These are phyloP conservation scores for Parastagonospora avenae DNA, from an alignment of 2,329 filamentous ascomycete genomes.

Conservation along the genomic window DNA sequence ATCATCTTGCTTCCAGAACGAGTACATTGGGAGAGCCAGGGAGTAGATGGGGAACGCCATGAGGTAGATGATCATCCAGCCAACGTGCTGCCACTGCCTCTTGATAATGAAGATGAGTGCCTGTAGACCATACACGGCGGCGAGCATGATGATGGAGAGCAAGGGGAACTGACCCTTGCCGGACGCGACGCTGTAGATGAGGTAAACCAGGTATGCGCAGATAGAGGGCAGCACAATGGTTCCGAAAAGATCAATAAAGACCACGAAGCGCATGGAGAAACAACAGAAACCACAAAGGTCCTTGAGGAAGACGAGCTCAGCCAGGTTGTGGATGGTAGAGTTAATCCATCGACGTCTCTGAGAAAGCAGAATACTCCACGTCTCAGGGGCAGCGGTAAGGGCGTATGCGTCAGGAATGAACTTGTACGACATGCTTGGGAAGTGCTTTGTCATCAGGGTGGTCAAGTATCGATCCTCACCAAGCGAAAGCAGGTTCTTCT, in stretches of 20 bases:
- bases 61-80: slow-evolving; percentile 99
- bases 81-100: slow-evolving; percentile 96
- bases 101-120: slow-evolving; percentile 96
- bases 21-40: slow-evolving; percentile 89
- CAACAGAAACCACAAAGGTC: slow-evolving; percentile 99
- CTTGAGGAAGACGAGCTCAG: slow-evolving; percentile 85
- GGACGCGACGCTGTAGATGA: slow-evolving; percentile 79
- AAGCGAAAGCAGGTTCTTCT: slow-evolving; percentile 89
- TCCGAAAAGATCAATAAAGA: slow-evolving; percentile 91
- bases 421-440: slow-evolving; percentile 94
- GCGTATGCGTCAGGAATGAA: slow-evolving; percentile 93
- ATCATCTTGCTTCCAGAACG: slow-evolving; percentile 99
- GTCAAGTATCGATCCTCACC: slow-evolving; percentile 98
- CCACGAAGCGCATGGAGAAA: slow-evolving; percentile 97
- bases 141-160: slow-evolving; percentile 88
- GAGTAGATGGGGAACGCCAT: slow-evolving; percentile 94
- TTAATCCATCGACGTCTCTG: slow-evolving; percentile 99
- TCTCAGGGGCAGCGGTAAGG: slow-evolving; percentile 90
- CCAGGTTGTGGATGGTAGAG: slow-evolving; percentile 95
- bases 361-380: slow-evolving; percentile 92
- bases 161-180: slow-evolving; percentile 76
- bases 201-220: slow-evolving; percentile 81
- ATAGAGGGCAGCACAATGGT: slow-evolving; percentile 92
- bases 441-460: slow-evolving; percentile 97
- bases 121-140: slow-evolving; percentile 91